phyloP scores from a whole-genome alignment of 108 stramenopile genomes.

The Schizochytrium sp. region DNA sequence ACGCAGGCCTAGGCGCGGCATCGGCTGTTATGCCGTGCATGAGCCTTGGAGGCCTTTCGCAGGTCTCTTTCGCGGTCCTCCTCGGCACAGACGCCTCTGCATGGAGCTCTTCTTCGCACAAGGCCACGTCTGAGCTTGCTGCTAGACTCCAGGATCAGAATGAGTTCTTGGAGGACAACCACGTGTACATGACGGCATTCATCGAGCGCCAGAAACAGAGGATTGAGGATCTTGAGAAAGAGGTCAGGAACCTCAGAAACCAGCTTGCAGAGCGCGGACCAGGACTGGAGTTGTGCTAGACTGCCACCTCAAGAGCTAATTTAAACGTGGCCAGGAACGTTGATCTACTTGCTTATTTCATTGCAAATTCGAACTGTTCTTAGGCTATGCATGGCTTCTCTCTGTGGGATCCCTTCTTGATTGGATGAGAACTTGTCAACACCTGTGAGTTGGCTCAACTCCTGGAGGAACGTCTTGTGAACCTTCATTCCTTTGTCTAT shows the following conservation, averaged over 20 bases:
- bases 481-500: too few relatives aligned
- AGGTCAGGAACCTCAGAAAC: not conserved
- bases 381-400: too few relatives aligned
- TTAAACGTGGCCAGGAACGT: too few relatives aligned
- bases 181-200: constrained; percentile 54
- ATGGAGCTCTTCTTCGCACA: not conserved
- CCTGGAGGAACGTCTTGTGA: too few relatives aligned
- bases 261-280: not conserved
- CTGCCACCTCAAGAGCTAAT: not conserved
- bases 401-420: too few relatives aligned
- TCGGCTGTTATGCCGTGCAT: not conserved
- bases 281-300: not conserved
- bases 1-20: not conserved
- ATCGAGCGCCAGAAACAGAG: constrained; percentile 56
- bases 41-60: constrained; percentile 6
- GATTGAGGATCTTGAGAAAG: constrained; percentile 6
- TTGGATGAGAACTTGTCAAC: too few relatives aligned
- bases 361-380: too few relatives aligned
- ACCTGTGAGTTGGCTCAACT: too few relatives aligned
- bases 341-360: too few relatives aligned
- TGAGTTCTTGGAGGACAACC: constrained; percentile 19
- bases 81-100: not conserved
- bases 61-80: constrained; percentile 8
- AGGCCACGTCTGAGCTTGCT: not conserved
- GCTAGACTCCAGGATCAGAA: constrained; percentile 40